A percentile compares a stretch with the other conserved stretches of the same genome.
phyloP scores from a whole-genome alignment of 2,329 filamentous ascomycete species.

The Stenocarpella maydis region DNA sequence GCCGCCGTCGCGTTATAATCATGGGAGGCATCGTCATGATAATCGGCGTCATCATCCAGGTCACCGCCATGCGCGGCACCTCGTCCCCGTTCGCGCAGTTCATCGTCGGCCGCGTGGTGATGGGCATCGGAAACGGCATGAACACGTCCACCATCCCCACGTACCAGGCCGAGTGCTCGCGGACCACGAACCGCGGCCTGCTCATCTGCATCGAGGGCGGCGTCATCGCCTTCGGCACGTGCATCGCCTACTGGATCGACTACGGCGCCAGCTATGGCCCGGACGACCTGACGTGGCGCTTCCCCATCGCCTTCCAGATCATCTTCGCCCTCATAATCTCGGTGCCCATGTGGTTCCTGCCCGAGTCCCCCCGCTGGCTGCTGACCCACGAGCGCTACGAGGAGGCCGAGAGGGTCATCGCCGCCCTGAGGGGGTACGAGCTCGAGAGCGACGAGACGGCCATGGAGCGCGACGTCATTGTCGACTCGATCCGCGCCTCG shows the following conservation, averaged over 20 bases:
- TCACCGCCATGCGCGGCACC: slow-evolving; percentile 45
- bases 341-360: slow-evolving; percentile 48
- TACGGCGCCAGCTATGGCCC: slow-evolving; percentile 53
- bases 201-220: slow-evolving; percentile 56
- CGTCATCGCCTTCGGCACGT: slow-evolving; percentile 53
- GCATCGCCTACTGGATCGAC: slow-evolving; percentile 57
- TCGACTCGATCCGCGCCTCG: slow-evolving; percentile 68
- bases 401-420: slow-evolving; percentile 48
- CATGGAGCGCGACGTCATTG: slow-evolving; percentile 66
- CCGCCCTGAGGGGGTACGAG: slow-evolving; percentile 51
- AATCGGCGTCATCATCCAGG: slow-evolving; percentile 67
- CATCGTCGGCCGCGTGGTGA: slow-evolving; percentile 58
- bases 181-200: slow-evolving; percentile 52
- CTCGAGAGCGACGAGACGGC: slow-evolving; percentile 64
- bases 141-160: slow-evolving; percentile 57
- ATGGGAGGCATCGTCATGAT: slow-evolving; percentile 65
- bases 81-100: slow-evolving; percentile 51
- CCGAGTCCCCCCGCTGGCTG: slow-evolving; percentile 52
- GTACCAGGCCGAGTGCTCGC: slow-evolving; percentile 56
- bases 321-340: slow-evolving; percentile 46
- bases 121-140: slow-evolving; percentile 62
- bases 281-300: slow-evolving; percentile 59
- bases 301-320: slow-evolving; percentile 58
- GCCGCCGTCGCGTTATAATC: slow-evolving; percentile 63
- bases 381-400: slow-evolving; percentile 46